Evolutionary conservation across 2,329 filamentous ascomycete species (phyloP).

Genomic region (Didymella sp.): DNA sequence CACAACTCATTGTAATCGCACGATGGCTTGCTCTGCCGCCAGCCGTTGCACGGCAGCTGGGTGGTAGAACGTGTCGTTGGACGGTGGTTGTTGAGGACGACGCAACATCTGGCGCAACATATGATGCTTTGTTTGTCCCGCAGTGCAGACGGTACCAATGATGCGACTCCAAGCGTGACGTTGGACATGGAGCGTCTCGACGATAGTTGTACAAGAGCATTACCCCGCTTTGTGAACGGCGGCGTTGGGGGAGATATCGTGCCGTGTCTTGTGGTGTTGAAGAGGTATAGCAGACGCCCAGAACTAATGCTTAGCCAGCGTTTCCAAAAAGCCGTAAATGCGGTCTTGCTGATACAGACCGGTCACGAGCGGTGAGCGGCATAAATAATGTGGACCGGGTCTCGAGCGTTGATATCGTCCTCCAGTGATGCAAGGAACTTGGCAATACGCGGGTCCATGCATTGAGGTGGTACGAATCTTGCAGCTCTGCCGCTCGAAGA

Average conservation of each 20-base stretch:
- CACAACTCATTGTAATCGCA: constrained; percentile 11
- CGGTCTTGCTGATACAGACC: too few species aligned
- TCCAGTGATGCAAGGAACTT: constrained; percentile 21
- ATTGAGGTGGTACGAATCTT: constrained; percentile 19
- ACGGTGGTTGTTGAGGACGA: constrained; percentile 11
- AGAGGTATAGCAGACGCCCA: background rate
- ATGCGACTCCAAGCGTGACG: constrained; percentile 11
- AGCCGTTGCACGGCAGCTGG: constrained; percentile 14
- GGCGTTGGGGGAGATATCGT: background rate
- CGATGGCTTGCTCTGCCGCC: constrained; percentile 4
- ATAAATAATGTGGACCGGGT: constrained; percentile 14
- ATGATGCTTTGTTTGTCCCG: constrained; percentile 19
- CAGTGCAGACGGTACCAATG: constrained; percentile 5
- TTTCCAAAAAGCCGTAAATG: background rate
- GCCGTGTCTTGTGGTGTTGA: background rate
- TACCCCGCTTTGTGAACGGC: constrained; percentile 20
- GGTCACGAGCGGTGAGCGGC: constrained; percentile 1
- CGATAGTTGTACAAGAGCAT: constrained; percentile 4
- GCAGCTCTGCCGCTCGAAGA: constrained; percentile 11
- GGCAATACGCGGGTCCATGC: constrained; percentile 18
- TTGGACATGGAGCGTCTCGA: constrained; percentile 12
- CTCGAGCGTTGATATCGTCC: constrained; percentile 16
- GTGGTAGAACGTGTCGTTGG: constrained; percentile 5
- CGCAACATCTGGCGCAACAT: constrained; percentile 8
- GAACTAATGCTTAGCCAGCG: background rate